Base-by-base conservation (phyloP, 805 yeast species). In the Barnettozyma siamensis region DNA sequence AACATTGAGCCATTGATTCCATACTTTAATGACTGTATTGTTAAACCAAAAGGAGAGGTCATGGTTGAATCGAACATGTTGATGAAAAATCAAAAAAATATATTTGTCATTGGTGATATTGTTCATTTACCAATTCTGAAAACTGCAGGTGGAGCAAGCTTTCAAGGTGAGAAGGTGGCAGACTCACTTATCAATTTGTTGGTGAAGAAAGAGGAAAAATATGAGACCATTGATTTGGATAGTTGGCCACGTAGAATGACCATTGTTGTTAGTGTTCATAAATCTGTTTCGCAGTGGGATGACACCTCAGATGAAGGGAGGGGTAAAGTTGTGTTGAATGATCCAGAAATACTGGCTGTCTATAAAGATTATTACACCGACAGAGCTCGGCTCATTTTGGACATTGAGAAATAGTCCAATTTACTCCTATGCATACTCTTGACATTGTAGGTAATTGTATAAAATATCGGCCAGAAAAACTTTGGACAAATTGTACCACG, bases 91-190 rank as follows among this genome's bases (percentile, higher is more conserved):
- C 40, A 46, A 12, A 43, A 47, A 3, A 62, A 67, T 37, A 45
- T 67, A 9, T 67, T 63, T 48, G 65, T 61, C 27, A 48, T 62
- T 23, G 71, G 72, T 17, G 72, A 67, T 45, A 44, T 66, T 27
- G 53, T 50, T 12, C 58, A 63, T 21, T 37, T 61, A 16, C 60
- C 60, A n/a, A 61, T 65, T 31, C 70, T 29, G 31, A 29, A 15
- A 18, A 15, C 18, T n/a, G 31, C 31, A 31, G 17, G 34, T 7
- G 24, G 24, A 18, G 23, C 23, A 18, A 9, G 5, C 16, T 18
- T 31, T 9, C 29, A 26, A 26, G 29, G 29, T 26, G 29, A 26
- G n/a, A 26, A 29, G 15, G 31, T 29, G 8, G 49, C 53, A 4
- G 27, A 45, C 20, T 35, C 44, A 9, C 6, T 51, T 30, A 45